These are phyloP conservation scores for Botrytis galanthina DNA, from an alignment of 2,329 filamentous ascomycete species.

Conservation along the genomic window DNA sequence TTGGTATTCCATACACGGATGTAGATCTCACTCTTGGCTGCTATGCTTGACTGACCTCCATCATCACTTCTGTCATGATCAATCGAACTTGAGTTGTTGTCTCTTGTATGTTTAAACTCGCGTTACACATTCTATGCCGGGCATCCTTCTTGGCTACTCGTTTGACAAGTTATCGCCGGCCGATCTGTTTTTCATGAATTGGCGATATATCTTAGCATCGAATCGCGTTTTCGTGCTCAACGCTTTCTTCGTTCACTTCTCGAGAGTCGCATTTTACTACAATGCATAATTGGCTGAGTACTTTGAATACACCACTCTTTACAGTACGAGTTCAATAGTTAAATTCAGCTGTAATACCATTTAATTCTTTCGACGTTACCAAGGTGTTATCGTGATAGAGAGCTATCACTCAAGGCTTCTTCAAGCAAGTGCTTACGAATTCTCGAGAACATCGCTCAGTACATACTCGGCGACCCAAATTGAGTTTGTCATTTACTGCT, in stretches of 20 bases:
- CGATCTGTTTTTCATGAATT: not conserved
- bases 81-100: not conserved
- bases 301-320: not conserved
- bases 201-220: not conserved
- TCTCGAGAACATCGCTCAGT: not conserved
- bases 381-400: not conserved
- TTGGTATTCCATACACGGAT: not conserved
- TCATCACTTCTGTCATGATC: not conserved
- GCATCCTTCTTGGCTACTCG: too few relatives aligned
- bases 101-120: not conserved
- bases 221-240: not conserved
- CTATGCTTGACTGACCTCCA: not conserved
- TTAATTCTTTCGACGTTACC: not conserved
- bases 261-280: too few relatives aligned
- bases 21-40: not conserved
- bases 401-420: too few relatives aligned
- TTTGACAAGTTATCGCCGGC: not conserved
- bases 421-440: not conserved
- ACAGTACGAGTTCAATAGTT: not conserved
- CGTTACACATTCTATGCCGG: not conserved
- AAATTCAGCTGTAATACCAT: not conserved
- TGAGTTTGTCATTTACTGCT: too few relatives aligned
- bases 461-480: not conserved
- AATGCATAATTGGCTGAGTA: not conserved
- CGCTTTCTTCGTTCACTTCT: not conserved